phyloP scores from a whole-genome alignment of 768 basidiomycete species.

The Mycena olivaceomarginata region DNA sequence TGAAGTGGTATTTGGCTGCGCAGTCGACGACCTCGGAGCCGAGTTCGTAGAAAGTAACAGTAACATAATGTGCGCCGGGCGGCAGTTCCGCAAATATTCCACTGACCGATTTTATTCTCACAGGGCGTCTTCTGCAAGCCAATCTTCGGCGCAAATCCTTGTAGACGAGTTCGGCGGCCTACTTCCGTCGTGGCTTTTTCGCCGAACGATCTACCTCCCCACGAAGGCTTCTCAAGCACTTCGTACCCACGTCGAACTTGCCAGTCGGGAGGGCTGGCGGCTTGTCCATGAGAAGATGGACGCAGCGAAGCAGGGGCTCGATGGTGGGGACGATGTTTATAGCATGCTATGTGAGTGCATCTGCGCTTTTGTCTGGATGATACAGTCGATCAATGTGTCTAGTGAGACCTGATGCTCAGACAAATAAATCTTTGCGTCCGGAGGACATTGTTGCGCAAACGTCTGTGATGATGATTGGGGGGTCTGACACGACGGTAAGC shows the following conservation, averaged over 20 bases:
- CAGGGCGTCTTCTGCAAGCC: conserved; percentile 31
- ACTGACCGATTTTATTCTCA: conserved; percentile 31
- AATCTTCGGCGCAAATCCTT: conserved; percentile 31
- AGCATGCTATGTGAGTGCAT: conserved; percentile 31
- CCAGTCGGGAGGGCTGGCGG: conserved; percentile 31
- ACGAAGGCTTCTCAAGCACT: conserved; percentile 29
- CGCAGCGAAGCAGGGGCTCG: conserved; percentile 31
- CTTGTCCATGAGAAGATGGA: conserved; percentile 33
- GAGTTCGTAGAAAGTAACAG: conserved; percentile 35
- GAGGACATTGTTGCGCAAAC: conserved; percentile 39
- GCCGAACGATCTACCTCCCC: conserved; percentile 31
- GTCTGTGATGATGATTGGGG: conserved; percentile 37
- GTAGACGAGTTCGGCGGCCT: conserved; percentile 22
- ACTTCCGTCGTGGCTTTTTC: conserved; percentile 33
- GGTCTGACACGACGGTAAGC: conserved; percentile 37
- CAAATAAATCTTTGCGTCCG: conserved; percentile 28
- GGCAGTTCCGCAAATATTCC: conserved; percentile 26
- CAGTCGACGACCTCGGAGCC: conserved; percentile 28
- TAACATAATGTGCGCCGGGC: conserved; percentile 29
- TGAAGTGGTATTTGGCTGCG: conserved; percentile 38
- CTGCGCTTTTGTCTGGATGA: conserved; percentile 29
- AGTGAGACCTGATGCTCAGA: conserved; percentile 31
- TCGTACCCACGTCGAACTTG: conserved; percentile 32
- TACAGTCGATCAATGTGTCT: conserved; percentile 24
- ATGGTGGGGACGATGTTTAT: conserved; percentile 30